Percentiles rank a stretch among this genome's conserved stretches.
phyloP scores from a whole-genome alignment of 495 filamentous ascomycete genomes.

The Staphylotrichum longicolle region DNA sequence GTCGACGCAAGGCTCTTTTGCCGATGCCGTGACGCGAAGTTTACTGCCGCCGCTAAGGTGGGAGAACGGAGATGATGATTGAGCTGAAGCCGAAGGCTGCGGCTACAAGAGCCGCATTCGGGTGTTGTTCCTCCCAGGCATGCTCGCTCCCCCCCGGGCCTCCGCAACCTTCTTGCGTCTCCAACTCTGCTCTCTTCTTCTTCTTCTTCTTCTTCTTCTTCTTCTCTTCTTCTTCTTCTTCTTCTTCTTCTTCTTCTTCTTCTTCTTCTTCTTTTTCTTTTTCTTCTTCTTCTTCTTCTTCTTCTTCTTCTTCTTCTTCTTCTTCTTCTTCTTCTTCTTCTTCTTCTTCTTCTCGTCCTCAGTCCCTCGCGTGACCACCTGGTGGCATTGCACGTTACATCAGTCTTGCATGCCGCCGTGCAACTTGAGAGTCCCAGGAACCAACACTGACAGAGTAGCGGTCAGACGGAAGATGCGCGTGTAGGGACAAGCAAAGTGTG shows the following conservation, averaged over 20 bases:
- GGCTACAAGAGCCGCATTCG: not conserved
- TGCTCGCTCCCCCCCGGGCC: too few relatives aligned
- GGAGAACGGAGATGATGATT: not conserved
- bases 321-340: not conserved
- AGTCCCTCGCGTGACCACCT: conserved; percentile 4
- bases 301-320: not conserved
- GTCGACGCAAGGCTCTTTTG: not conserved
- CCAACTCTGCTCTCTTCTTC: too few relatives aligned
- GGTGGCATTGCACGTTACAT: conserved; percentile 6
- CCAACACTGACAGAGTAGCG: conserved; percentile 2
- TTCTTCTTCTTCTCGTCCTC: not conserved
- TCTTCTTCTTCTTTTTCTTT: not conserved
- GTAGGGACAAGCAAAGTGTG: not conserved
- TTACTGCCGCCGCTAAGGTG: not conserved
- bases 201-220: not conserved
- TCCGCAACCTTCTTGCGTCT: too few relatives aligned
- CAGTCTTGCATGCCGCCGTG: conserved; percentile 8
- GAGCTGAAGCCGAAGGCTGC: not conserved
- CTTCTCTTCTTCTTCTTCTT: not conserved
- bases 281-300: too few relatives aligned
- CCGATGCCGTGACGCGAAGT: not conserved
- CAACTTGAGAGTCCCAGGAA: not conserved
- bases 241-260: not conserved
- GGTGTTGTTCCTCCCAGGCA: not conserved
- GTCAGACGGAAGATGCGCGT: not conserved